phyloP scores from a whole-genome alignment of 306 rosid genomes.

The Alnus rubra region DNA sequence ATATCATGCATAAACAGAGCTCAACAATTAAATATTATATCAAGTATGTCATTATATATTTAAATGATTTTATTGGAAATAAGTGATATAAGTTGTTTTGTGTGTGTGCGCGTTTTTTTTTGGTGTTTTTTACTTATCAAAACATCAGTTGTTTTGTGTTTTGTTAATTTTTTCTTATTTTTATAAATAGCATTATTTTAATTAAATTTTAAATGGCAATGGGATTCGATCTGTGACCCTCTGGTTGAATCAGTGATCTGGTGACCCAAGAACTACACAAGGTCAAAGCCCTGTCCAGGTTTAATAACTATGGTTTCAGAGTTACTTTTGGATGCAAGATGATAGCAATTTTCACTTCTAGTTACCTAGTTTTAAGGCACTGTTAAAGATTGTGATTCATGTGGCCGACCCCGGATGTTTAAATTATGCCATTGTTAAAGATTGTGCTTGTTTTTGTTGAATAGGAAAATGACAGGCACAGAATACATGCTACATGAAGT shows the following conservation, averaged over 20 bases:
- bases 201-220: not conserved
- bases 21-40: not conserved
- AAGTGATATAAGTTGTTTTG: not conserved
- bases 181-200: not conserved
- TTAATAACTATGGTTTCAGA: not conserved
- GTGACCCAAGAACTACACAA: not conserved
- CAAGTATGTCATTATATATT: not conserved
- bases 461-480: conserved; percentile 78
- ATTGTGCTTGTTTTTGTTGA: conserved; percentile 19
- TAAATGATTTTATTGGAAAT: not conserved
- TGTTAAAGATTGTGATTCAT: conserved; percentile 6
- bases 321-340: not conserved
- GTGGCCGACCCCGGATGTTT: conserved; percentile 5
- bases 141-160: too few species aligned
- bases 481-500: conserved; percentile 78
- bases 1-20: not conserved
- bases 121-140: too few species aligned
- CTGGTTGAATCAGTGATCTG: not conserved
- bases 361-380: not conserved
- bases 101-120: too few species aligned
- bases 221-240: not conserved
- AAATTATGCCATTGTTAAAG: conserved; percentile 12
- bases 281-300: not conserved
- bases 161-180: not conserved
- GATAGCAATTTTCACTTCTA: not conserved